A percentile compares a stretch with the other conserved stretches of the same genome.
Evolutionary conservation across 371 early-diverging fungal genomes (phyloP).

Genomic region (Mortierella sp.): DNA sequence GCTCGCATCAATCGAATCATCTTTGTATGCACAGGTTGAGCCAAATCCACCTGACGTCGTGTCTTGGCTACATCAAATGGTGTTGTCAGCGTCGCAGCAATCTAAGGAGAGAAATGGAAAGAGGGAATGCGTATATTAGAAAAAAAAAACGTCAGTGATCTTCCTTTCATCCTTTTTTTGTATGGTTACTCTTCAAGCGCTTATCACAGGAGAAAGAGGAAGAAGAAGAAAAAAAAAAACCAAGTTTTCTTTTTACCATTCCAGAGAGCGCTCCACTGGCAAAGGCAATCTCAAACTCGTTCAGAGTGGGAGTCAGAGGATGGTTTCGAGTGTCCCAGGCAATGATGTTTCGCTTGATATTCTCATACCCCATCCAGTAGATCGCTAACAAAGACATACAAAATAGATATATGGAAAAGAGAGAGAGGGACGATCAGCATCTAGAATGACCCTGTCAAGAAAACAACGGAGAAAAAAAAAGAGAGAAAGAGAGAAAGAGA

Average conservation of each 20-base stretch:
- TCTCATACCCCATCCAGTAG: conserved; percentile 94
- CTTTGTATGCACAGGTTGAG: conserved; percentile 28
- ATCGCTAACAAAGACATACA: conserved; percentile 76
- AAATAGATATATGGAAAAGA: no score
- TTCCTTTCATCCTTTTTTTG: background rate
- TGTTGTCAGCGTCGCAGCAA: conserved; percentile 90
- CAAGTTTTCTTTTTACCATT: conserved; percentile 58
- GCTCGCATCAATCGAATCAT: conserved; percentile 54
- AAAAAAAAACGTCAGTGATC: background rate
- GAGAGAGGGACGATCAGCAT: no score
- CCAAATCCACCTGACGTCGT: conserved; percentile 71
- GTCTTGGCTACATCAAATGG: conserved; percentile 98
- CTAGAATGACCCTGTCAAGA: no score
- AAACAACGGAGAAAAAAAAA: no score
- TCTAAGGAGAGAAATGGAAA: conserved; percentile 37
- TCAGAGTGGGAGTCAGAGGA: conserved; percentile 20
- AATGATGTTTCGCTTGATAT: conserved; percentile 35
- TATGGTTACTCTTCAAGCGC: background rate
- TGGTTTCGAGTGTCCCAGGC: conserved; percentile 18
- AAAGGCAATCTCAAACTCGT: conserved; percentile 68
- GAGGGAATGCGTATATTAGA: background rate
- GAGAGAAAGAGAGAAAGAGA: background rate
- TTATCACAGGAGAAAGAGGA: no score
- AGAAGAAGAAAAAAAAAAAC: background rate
- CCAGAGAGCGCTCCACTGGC: conserved; percentile 81